Conservation (phyloP, 2,329 filamentous ascomycete species). For the Scytalidium lignicola region DNA sequence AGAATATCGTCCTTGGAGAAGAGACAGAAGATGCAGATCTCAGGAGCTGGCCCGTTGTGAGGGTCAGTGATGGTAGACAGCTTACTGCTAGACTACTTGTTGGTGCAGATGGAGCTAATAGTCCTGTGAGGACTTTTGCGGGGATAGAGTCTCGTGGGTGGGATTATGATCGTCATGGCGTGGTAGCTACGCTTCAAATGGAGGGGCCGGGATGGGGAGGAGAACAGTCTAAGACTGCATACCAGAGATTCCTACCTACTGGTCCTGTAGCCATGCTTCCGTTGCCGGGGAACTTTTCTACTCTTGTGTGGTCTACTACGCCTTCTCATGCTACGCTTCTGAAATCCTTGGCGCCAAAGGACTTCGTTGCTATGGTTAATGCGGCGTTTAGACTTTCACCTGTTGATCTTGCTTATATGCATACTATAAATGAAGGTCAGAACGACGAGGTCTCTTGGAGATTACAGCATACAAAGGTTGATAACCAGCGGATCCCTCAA, state of each 20-base stretch:
- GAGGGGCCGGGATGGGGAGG: slow-evolving; percentile 54
- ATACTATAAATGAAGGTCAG: slow-evolving; percentile 55
- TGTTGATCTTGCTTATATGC: slow-evolving; percentile 78
- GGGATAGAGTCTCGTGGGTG: slow-evolving; percentile 82
- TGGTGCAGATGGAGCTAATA: slow-evolving; percentile 92
- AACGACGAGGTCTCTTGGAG: slow-evolving; percentile 83
- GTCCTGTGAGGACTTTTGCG: slow-evolving; percentile 84
- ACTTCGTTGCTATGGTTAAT: slow-evolving; percentile 87
- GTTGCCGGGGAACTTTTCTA: slow-evolving; percentile 75
- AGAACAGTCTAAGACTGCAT: slow-evolving; percentile 66
- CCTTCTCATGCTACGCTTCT: slow-evolving; percentile 72
- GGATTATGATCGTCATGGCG: slow-evolving; percentile 87
- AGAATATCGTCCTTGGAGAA: slow-evolving; percentile 71
- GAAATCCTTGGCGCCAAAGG: slow-evolving; percentile 65
- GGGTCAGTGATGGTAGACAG: slow-evolving; percentile 57
- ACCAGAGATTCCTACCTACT: slow-evolving; percentile 90
- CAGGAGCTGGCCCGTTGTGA: slow-evolving; percentile 80
- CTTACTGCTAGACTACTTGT: slow-evolving; percentile 81
- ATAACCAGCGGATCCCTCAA: slow-evolving; percentile 56
- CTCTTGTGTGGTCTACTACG: slow-evolving; percentile 92
- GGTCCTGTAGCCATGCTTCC: slow-evolving; percentile 90
- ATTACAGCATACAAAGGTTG: slow-evolving; percentile 59
- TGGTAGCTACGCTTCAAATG: slow-evolving; percentile 82
- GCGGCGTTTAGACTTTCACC: slow-evolving; percentile 81
- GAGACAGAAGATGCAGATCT: slow-evolving; percentile 68